Base-by-base conservation (phyloP, 805 yeast genomes). In the Saturnispora serradocipensis region DNA sequence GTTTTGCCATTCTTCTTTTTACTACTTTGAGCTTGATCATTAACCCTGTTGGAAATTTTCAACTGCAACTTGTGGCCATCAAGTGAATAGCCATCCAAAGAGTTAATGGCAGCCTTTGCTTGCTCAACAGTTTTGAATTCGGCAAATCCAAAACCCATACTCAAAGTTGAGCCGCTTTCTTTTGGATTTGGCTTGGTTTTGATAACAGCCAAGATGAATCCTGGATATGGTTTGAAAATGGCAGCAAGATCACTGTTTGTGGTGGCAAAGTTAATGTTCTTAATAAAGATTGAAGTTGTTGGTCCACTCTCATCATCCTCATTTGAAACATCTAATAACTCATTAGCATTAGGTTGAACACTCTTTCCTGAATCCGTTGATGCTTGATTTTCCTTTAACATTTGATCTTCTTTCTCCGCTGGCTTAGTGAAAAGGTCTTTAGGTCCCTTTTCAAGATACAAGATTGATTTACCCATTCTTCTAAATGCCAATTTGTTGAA, bases 81-180 rank as follows among this genome's bases (percentile, higher is more conserved):
- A 51, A 93, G 74, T 2, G 80, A 80, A 49, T 80, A 75, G 3
- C 88, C 95, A 66, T 90, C 87, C 72, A 88, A 69, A 0, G 84
- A 75, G 34, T 74, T 66, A 46, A 88, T 80, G 6, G 96, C 98
- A 11, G 77, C 73, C 40, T 78, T 74, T 0, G 99, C 99, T 61
- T 85, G 81, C 39, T 81, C 87, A 58, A 78, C 80, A 1, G 90
- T 79, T 58, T 73, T 80, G 68, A 88, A 93, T 68, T 93, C 99
- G 13, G 80, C 97, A 70, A 93, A 93, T 1, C 99, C 99, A 62
- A 89, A 93, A 20, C 99, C 99, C 99, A 93, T 93, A 60, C 42
- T 38, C 97, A 88, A 54, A 82, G 75, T n/a, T 74, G 69, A 52
- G 77, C 77, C 10, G 82, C 84, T 38, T 54, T 80, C 77, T 67